These are phyloP conservation scores for Fusarium sp. DNA, from an alignment of 2,329 filamentous ascomycete species.

Conservation along the genomic window DNA sequence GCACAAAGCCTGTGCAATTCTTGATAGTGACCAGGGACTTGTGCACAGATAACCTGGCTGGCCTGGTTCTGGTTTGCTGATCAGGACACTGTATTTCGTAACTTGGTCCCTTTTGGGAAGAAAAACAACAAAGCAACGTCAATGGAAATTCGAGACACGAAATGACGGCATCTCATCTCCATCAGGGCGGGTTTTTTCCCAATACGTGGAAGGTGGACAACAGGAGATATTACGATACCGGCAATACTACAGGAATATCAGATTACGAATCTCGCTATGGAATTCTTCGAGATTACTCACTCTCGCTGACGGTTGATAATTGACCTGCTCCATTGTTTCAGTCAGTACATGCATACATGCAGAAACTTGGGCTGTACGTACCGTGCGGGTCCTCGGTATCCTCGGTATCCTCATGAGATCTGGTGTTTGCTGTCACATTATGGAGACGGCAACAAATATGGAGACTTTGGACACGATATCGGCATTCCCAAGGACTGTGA, in stretches of 20 bases:
- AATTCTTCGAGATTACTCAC: slow-evolving; percentile 31
- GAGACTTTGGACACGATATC: slow-evolving; percentile 17
- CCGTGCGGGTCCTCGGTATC: slow-evolving; percentile 19
- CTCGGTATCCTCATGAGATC: slow-evolving; percentile 25
- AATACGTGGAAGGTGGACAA: slow-evolving; percentile 18
- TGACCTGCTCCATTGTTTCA: slow-evolving; percentile 5
- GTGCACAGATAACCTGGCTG: slow-evolving; percentile 22
- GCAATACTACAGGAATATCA: not conserved
- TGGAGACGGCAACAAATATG: slow-evolving; percentile 28
- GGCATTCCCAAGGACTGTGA: slow-evolving; percentile 28
- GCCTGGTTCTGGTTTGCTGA: not conserved
- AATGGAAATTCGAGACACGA: slow-evolving; percentile 18
- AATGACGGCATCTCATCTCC: slow-evolving; percentile 33
- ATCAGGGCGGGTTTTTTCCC: slow-evolving; percentile 1
- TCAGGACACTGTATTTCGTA: slow-evolving; percentile 12
- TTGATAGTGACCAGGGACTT: slow-evolving; percentile 28
- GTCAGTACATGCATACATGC: not conserved
- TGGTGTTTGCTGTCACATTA: slow-evolving; percentile 32
- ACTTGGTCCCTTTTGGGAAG: slow-evolving; percentile 19
- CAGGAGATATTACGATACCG: not conserved
- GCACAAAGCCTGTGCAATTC: slow-evolving; percentile 29
- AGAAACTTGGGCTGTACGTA: slow-evolving; percentile 6
- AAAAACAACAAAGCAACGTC: slow-evolving; percentile 39
- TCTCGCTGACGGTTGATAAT: not conserved
- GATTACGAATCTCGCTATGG: slow-evolving; percentile 36